phyloP scores from a whole-genome alignment of 2,329 filamentous ascomycete genomes.

The Cyclaneusma minus region DNA sequence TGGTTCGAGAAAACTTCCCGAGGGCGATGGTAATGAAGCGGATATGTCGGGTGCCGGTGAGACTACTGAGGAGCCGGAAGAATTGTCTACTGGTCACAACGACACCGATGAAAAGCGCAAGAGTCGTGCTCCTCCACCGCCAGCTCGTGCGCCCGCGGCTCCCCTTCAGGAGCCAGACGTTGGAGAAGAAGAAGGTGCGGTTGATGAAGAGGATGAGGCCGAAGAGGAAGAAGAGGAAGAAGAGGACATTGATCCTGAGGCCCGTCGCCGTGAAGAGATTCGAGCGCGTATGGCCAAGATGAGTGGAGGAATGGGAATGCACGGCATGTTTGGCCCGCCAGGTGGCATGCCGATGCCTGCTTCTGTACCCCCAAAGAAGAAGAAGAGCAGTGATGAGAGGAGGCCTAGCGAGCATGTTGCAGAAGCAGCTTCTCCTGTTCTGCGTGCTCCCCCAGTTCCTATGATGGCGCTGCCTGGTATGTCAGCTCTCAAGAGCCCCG shows the following conservation, averaged over 20 bases:
- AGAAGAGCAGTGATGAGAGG: slow-evolving; percentile 37
- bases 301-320: slow-evolving; percentile 95
- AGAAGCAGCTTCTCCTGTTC: slow-evolving; percentile 26
- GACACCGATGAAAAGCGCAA: slow-evolving; percentile 48
- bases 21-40: slow-evolving; percentile 46
- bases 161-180: slow-evolving; percentile 23
- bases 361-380: slow-evolving; percentile 31
- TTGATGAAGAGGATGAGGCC: slow-evolving; percentile 33
- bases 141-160: slow-evolving; percentile 24
- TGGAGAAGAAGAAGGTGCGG: slow-evolving; percentile 28
- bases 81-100: slow-evolving; percentile 49
- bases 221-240: slow-evolving; percentile 62
- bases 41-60: slow-evolving; percentile 50
- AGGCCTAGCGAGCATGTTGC: slow-evolving; percentile 27
- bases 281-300: slow-evolving; percentile 96
- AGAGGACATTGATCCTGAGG: slow-evolving; percentile 77
- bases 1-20: slow-evolving; percentile 12
- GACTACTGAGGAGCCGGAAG: slow-evolving; percentile 42
- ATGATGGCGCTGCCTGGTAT: slow-evolving; percentile 61
- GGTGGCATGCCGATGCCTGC: slow-evolving; percentile 48
- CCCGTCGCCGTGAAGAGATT: slow-evolving; percentile 71
- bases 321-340: slow-evolving; percentile 74
- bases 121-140: slow-evolving; percentile 12
- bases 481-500: slow-evolving; percentile 36
- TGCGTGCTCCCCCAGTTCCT: slow-evolving; percentile 37